Evolutionary conservation across 768 basidiomycete genomes (phyloP), one percentile per base, ranked within the genome.

Genomic region (Cystofilobasidium capitatum): DNA sequence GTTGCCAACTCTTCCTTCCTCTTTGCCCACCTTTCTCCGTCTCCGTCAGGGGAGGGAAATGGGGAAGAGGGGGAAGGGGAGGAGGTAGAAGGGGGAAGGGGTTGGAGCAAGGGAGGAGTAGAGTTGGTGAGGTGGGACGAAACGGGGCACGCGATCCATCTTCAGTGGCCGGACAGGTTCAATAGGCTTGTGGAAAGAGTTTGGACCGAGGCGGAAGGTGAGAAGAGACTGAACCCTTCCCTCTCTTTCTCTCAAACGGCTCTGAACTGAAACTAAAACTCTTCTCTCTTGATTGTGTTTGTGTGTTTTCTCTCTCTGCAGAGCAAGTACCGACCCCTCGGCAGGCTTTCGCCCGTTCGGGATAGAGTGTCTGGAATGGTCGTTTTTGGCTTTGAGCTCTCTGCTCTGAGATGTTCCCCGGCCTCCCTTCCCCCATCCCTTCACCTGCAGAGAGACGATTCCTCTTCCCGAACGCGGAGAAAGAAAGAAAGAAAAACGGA

Each of bases 141-240:
- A 2, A 83, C 84, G 0, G 88, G 88, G 0, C 89, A 89, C 73
- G 86, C 79, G 5, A 72, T 88, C 36, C 78, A 82, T 36, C 69
- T 72, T 1, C 88, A 89, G 73, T n/a, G n/a, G n/a, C n/a, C n/a
- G n/a, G 73, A 77, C 17, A 76, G 79, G 75, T 45, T 45, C 44
- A 45, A 45, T 45, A 73, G 71, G 14, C 72, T 86, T 13, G 69
- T 89, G 42, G 83, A 86, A 75, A 79, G 79, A 64, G 81, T 81
- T 1, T 81, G 85, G 67, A 75, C 78, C 55, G 83, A 87, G 72
- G 86, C n/a, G n/a, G n/a, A n/a, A n/a, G n/a, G n/a, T n/a, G n/a
- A n/a, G n/a, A n/a, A n/a, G n/a, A n/a, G n/a, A n/a, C n/a, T 51
- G 12, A 22, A 51, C n/a, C n/a, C 49, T 12, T 51, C 49, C 26